Evolutionary conservation across 2,329 filamentous ascomycete species (phyloP), one percentile per base, ranked within the genome.

Genomic region (Colletotrichum tabaci): DNA sequence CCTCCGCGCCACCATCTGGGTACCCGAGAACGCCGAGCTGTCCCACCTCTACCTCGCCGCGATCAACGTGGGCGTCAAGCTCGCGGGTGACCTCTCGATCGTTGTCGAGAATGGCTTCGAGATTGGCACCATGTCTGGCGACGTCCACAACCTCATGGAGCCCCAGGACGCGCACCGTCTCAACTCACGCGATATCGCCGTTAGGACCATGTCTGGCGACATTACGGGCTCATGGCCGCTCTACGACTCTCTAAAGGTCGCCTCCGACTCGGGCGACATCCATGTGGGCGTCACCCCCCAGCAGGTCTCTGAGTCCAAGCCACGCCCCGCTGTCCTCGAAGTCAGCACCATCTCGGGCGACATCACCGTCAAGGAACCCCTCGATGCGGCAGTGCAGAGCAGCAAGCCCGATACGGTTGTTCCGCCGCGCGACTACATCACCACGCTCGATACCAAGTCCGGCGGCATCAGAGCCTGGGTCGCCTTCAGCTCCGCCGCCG

Each of bases 181-280:
- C 56, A 77, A 83, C 66, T 84, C 84, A 0, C 82, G 85, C 42
- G 75, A 81, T 61, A 83, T 87, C 66, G 76, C 80, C 38, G 80
- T 86, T 16, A 74, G 77, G 35, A 86, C 87, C 21, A 81, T 82
- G 3, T 82, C 85, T 1, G 85, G 85, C 9, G 61, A 77, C 16
- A 83, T 90, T 72, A 70, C 71, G 16, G 88, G 88, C 40, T 83
- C 82, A 77, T 89, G 86, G 80, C 86, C 87, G 0, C 79, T 89
- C 1, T 86, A 84, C 76, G 85, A 88, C 74, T 77, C 82, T 40
- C 82, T 90, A 15, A 78, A 80, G 21, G 77, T 89, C n/a, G 74
- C 78, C 21, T 83, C 84, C 9, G 79, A 80, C 0, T 85, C 87
- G 0, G 88, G 87, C 57, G 74, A 80, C 63, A 77, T 89, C 67